Base-by-base conservation (phyloP, 75 land plant genomes). In the Larix kaempferi region DNA sequence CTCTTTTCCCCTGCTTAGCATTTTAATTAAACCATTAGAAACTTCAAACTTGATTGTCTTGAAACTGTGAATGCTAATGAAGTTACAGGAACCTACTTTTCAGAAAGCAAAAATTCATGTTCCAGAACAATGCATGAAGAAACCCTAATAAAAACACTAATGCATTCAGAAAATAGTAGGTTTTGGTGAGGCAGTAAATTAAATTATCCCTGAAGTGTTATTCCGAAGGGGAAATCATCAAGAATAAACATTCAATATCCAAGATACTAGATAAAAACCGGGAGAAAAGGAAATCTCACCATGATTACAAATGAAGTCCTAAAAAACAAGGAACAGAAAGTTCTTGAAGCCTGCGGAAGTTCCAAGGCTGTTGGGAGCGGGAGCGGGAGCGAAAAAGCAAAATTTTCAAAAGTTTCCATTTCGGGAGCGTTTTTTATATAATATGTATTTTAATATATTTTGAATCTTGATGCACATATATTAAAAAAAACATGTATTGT, bases 1-100 rank as follows among this genome's bases (percentile, higher is more conserved):
- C 82, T 89, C 83, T 77, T 85, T 82, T 83, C 90, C 35, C 76
- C 91, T 80, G 78, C 85, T 64, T 49, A 10, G 27, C 76, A 74
- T 55, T 52, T 74, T 22, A 62, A 74, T 41, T 12, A 35, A 69
- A 21, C 21, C 41, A 69, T 69, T 69, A 41, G 52, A 69, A 69
- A 11, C 73, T 69, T 69, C 22, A 69, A 69, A 11, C 73, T 69
- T 69, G 17, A 21, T 21, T 17, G 4, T 17, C 0, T 41, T n/a
- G n/a, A 4, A 69, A 69, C 39, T 39, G 7, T 6, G 17, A 29
- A 69, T 39, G 7, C 17, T 35, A 29, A 35, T n/a, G 41, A 29
- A 39, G 52, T 15, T 21, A 37, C 73, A 69, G 13, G 11, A 69
- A 69, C 73, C 23, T 41, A 10, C 41, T 21, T 39, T 22, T 69